These are phyloP conservation scores for Arbutus unedo DNA, from an alignment of 148 eudicot genomes.

Conservation along the genomic window DNA sequence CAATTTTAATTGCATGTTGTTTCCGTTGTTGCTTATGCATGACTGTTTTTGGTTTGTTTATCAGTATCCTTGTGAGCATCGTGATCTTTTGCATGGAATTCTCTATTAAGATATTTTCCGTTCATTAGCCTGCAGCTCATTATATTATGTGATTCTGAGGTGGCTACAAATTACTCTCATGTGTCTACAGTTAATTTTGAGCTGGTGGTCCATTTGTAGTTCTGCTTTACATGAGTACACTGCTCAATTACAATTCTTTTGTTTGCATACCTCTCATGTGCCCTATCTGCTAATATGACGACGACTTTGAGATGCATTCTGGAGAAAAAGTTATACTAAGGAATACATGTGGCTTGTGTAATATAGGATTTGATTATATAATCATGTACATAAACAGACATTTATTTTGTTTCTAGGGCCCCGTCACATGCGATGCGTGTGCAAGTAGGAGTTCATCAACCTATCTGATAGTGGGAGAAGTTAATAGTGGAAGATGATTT, in stretches of 20 bases:
- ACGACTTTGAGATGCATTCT: not conserved
- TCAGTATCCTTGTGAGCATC: not conserved
- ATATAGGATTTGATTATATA: not conserved
- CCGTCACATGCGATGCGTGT: too few species aligned
- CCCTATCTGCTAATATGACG: not conserved
- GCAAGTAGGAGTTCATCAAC: too few species aligned
- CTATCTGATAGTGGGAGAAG: too few species aligned
- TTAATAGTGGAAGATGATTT: too few species aligned
- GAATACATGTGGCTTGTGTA: not conserved
- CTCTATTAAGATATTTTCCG: not conserved
- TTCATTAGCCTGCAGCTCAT: not conserved
- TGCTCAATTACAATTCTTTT: not conserved
- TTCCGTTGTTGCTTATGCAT: not conserved
- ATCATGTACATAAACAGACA: not conserved
- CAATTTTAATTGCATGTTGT: not conserved
- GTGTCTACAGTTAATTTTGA: not conserved
- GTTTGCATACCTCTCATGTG: not conserved
- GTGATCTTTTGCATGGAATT: not conserved
- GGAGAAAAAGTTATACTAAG: not conserved
- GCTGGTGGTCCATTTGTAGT: not conserved
- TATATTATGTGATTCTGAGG: not conserved
- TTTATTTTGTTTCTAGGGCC: too few species aligned
- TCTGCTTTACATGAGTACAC: not conserved
- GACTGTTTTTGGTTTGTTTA: not conserved
- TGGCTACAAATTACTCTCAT: not conserved